Conservation (phyloP, 371 early-diverging fungal genomes). For the Smittium culicis region DNA sequence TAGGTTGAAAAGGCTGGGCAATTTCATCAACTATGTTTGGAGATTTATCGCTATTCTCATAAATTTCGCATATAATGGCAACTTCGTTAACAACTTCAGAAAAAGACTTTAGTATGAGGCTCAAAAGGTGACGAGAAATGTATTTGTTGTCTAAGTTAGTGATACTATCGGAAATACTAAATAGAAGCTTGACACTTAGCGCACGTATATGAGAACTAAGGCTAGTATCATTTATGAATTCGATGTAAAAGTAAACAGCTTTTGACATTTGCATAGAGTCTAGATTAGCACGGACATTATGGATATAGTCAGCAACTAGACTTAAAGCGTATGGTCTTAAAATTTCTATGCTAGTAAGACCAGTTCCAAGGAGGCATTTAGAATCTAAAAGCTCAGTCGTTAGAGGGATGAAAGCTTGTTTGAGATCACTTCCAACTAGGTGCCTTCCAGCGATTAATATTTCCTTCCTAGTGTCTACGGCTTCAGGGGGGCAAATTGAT, state of each 20-base stretch:
- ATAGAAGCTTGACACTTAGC: constrained; percentile 87
- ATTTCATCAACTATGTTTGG: neutral
- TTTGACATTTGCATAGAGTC: constrained; percentile 56
- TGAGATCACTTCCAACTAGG: constrained; percentile 79
- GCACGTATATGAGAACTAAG: constrained; percentile 83
- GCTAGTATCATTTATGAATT: constrained; percentile 75
- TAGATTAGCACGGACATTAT: constrained; percentile 79
- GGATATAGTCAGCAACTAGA: constrained; percentile 89
- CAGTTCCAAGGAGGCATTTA: constrained; percentile 79
- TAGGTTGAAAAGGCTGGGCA: neutral
- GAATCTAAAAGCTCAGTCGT: constrained; percentile 80
- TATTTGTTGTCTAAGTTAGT: constrained; percentile 46
- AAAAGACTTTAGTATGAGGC: constrained; percentile 73
- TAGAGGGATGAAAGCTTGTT: constrained; percentile 69
- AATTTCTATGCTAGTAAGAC: constrained; percentile 83
- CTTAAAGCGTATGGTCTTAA: constrained; percentile 83
- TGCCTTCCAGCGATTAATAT: constrained; percentile 89
- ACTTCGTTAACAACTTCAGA: constrained; percentile 19
- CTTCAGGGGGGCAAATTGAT: constrained; percentile 86
- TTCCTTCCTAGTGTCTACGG: constrained; percentile 86
- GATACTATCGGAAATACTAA: constrained; percentile 79
- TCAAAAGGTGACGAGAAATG: constrained; percentile 60
- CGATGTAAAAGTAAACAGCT: constrained; percentile 77
- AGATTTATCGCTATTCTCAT: neutral
- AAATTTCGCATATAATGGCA: neutral